These are phyloP conservation scores for Seiridium unicorne DNA, from an alignment of 2,329 filamentous ascomycete species.

Conservation along the genomic window DNA sequence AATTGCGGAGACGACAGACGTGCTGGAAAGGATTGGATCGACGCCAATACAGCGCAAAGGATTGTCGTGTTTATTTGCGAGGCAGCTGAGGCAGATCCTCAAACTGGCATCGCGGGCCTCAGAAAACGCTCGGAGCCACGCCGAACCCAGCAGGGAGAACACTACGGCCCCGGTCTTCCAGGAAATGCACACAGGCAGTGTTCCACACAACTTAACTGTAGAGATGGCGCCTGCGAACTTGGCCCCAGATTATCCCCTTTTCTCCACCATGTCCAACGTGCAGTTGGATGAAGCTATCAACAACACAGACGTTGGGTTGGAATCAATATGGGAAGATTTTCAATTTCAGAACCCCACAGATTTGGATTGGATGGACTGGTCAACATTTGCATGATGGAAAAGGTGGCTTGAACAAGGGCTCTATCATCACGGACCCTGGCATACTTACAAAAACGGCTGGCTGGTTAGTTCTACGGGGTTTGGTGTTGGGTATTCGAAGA, in stretches of 20 bases:
- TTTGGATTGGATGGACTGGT: conserved; percentile 34
- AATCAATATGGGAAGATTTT: conserved; percentile 30
- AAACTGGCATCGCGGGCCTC: conserved; percentile 31
- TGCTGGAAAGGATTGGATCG: conserved; percentile 67
- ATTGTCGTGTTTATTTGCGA: conserved; percentile 59
- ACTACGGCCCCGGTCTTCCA: conserved; percentile 17
- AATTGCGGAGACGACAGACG: conserved; percentile 67
- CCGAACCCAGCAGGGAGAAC: conserved; percentile 17
- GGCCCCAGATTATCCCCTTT: conserved; percentile 26
- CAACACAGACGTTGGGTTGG: conserved; percentile 29
- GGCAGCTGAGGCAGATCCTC: conserved; percentile 49
- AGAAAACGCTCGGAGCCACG: conserved; percentile 16
- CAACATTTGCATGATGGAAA: conserved; percentile 15
- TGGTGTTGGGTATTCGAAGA: too few relatives aligned
- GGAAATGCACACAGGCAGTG: conserved; percentile 16
- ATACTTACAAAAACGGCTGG: too few relatives aligned
- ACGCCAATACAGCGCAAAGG: conserved; percentile 66
- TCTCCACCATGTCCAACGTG: conserved; percentile 33
- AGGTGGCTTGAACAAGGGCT: too few relatives aligned
- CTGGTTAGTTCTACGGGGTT: too few relatives aligned
- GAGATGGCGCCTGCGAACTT: conserved; percentile 20
- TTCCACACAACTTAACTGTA: conserved; percentile 17
- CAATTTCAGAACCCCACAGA: conserved; percentile 30
- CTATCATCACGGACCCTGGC: too few relatives aligned
- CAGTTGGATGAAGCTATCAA: conserved; percentile 32